Conservation (phyloP, 345 rosid genomes). For the Arabidopsis arenosa region DNA sequence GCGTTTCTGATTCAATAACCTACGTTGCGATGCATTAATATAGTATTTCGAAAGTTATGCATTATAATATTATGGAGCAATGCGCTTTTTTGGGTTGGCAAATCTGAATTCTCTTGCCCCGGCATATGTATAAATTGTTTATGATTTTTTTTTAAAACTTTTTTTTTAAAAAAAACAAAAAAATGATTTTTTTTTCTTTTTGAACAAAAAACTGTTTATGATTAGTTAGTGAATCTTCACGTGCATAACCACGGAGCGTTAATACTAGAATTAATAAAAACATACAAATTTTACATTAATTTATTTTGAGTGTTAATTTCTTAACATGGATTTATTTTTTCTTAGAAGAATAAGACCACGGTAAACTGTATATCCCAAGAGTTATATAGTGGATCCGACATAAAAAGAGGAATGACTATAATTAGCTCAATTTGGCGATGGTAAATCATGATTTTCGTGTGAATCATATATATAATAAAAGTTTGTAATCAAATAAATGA, state of each 20-base stretch:
- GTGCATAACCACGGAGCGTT: background rate
- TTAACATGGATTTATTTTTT: background rate
- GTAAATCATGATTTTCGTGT: slow-evolving; percentile 6
- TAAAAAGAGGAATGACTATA: background rate
- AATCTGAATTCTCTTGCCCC: slow-evolving; percentile 17
- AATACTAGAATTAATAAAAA: too few species aligned
- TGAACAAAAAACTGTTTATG: too few species aligned
- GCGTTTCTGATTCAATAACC: background rate
- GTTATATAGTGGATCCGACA: slow-evolving; percentile 11
- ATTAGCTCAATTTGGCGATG: background rate
- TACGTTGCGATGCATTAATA: background rate
- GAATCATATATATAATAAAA: background rate
- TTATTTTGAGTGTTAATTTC: background rate
- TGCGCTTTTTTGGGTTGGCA: slow-evolving; percentile 34
- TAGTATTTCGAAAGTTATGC: background rate
- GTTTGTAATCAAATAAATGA: background rate
- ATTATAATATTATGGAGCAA: background rate
- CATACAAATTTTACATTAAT: background rate
- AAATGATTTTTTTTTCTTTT: too few species aligned
- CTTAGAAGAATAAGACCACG: background rate
- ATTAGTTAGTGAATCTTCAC: too few species aligned
- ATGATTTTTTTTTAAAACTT: too few species aligned
- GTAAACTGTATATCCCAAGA: background rate
- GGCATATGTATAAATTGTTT: slow-evolving; percentile 17
- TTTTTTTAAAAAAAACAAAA: too few species aligned